Percentiles rank a stretch among this genome's conserved stretches.
Conservation (phyloP, 2,329 filamentous ascomycete genomes). For the Remersonia thermophila region DNA sequence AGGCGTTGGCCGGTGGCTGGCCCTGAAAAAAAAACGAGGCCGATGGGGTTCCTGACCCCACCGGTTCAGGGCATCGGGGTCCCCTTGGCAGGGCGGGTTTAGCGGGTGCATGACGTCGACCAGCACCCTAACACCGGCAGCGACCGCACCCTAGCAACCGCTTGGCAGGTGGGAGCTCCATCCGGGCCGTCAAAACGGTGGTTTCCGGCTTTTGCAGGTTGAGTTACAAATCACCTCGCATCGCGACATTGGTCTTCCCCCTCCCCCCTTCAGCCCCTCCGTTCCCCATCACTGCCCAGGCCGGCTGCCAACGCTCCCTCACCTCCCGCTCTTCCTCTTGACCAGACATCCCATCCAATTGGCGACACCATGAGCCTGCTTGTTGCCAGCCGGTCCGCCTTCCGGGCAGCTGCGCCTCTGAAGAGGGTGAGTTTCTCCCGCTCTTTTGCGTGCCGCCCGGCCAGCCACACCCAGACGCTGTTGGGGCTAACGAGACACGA, state of each 20-base stretch:
- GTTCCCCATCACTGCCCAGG: neutral
- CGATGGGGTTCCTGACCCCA: no score
- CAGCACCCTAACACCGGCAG: neutral
- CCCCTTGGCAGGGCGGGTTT: neutral
- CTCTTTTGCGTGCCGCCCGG: no score
- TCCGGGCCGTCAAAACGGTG: no score
- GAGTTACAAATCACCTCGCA: constrained; percentile 9
- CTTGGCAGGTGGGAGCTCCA: no score
- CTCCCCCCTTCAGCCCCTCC: neutral
- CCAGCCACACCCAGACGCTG: neutral
- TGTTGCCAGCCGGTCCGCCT: constrained; percentile 45
- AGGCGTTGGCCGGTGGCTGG: no score
- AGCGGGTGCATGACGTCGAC: neutral
- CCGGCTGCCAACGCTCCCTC: constrained; percentile 6
- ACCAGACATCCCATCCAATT: neutral
- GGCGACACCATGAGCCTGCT: constrained; percentile 43
- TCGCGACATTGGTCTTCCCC: neutral
- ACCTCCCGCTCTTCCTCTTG: no score
- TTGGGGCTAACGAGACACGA: no score
- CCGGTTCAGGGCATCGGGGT: no score
- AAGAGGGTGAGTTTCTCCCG: constrained; percentile 41
- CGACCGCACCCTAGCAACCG: no score
- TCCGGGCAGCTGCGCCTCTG: constrained; percentile 54
- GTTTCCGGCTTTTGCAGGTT: neutral
- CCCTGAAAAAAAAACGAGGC: no score